Percentiles rank a stretch among this genome's conserved stretches.
Evolutionary conservation across 108 stramenopile genomes (phyloP).

Genomic region (Asterionellopsis glacialis): DNA sequence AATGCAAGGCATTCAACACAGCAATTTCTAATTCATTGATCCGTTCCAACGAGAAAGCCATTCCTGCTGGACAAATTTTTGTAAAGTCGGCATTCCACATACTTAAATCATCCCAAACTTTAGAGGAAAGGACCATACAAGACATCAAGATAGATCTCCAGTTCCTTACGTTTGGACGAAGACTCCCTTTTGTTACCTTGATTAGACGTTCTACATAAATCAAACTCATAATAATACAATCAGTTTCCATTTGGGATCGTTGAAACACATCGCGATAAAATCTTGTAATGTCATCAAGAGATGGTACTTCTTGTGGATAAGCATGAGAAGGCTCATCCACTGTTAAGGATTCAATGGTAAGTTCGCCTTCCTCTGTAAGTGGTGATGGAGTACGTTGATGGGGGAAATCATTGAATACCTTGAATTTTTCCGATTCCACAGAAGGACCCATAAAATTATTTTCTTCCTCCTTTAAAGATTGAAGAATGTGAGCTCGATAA

Average conservation of each 20-base stretch:
- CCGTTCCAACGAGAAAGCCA: constrained; percentile 72
- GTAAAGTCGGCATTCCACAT: constrained; percentile 97
- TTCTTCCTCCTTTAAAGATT: constrained; percentile 29
- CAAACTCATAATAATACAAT: constrained; percentile 93
- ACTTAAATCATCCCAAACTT: constrained; percentile 96
- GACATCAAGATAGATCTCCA: constrained; percentile 90
- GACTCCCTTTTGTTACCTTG: constrained; percentile 73
- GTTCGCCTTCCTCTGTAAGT: too few relatives aligned
- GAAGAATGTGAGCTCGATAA: constrained; percentile 86
- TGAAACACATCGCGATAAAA: constrained; percentile 86
- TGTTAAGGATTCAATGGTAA: constrained; percentile 6
- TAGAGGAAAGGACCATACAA: constrained; percentile 89
- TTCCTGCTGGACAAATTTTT: constrained; percentile 62
- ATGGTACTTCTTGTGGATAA: constrained; percentile 28
- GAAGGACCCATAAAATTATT: not conserved
- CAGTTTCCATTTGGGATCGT: constrained; percentile 86
- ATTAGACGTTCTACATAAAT: constrained; percentile 95
- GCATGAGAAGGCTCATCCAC: not conserved
- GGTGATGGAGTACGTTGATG: not conserved
- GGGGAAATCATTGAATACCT: constrained; percentile 36
- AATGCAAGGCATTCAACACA: constrained; percentile 60
- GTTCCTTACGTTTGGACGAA: constrained; percentile 68
- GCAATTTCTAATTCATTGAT: constrained; percentile 92
- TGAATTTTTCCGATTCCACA: constrained; percentile 25
- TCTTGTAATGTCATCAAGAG: constrained; percentile 58